Base-by-base conservation (phyloP, 768 basidiomycete species). In the Agaricus sinodeliciosus region DNA sequence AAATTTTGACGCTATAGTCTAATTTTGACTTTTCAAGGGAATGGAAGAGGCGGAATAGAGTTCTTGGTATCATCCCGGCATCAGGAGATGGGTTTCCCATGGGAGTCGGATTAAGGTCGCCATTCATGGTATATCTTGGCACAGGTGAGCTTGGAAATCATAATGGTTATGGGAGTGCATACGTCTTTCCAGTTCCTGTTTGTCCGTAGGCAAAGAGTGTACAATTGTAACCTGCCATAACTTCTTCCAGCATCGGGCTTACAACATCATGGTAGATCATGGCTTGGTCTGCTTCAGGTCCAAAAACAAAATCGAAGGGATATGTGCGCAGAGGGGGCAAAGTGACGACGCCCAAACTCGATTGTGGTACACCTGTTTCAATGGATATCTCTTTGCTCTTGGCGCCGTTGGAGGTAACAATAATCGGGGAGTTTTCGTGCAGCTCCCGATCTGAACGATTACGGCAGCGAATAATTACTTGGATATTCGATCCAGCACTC, bases 161-260 rank as follows among this genome's bases (percentile, higher is more conserved):
- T 48, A 43, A 15, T 43, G 18, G 53, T 47, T 39, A n/a, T 25
- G 43, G 27, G 47, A 45, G n/a, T 41, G 8, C 34, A 19, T 65
- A 96, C 92, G 96, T 98, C 73, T 99, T 99, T 18, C 96, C 96
- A 0, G 96, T 97, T 0, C 96, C 96, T 0, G 96, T 98, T 67
- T 98, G 96, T 1, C 96, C 96, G 64, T 99, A 99, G 3, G 94
- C 94, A 69, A 98, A 97, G 18, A 99, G 74, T 0, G 92, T 95
- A 64, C 95, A 98, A 63, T 98, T 98, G 73, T 96, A 99, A 4
- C 96, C 96, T 67, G 80, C 74, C 36, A 97, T 69, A n/a, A 97
- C 94, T 65, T 99, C 90, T 43, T 91, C 84, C 47, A 99, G 73
- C 79, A 97, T 89, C 0, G 93, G 93, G 57, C 80, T 79, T 39